Percentiles rank a stretch among this genome's conserved stretches.
phyloP scores from a whole-genome alignment of 2,329 filamentous ascomycete species.

The Colletotrichum neosansevieriae region DNA sequence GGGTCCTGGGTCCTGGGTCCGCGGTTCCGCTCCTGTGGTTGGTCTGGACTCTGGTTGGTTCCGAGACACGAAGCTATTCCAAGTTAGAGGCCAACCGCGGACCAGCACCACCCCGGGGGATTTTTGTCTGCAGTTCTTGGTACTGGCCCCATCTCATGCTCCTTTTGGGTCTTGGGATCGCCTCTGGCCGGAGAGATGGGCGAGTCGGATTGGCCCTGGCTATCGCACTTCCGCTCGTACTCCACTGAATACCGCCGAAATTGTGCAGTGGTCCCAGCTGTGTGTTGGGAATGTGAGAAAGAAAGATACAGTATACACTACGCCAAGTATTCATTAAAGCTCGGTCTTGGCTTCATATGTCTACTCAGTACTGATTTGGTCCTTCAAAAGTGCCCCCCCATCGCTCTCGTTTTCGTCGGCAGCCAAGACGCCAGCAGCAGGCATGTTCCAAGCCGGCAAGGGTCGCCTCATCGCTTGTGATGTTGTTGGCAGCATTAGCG shows the following conservation, averaged over 20 bases:
- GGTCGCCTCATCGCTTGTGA: slow-evolving; percentile 22
- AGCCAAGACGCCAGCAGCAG: slow-evolving; percentile 32
- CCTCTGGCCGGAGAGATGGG: slow-evolving; percentile 1
- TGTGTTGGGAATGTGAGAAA: no score
- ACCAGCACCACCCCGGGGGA: slow-evolving; percentile 33
- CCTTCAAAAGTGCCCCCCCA: slow-evolving; percentile 25
- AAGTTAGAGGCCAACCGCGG: slow-evolving; percentile 8
- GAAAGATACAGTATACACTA: no score
- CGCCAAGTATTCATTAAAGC: slow-evolving; percentile 4
- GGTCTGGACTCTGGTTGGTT: slow-evolving; percentile 26
- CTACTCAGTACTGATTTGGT: neutral
- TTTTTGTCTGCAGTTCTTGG: slow-evolving; percentile 41
- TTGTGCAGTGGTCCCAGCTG: slow-evolving; percentile 16
- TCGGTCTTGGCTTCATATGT: slow-evolving; percentile 27
- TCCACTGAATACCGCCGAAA: slow-evolving; percentile 37
- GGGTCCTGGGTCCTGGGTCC: slow-evolving; percentile 7
- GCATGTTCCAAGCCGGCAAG: slow-evolving; percentile 30
- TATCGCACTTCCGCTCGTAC: slow-evolving; percentile 10
- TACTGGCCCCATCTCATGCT: slow-evolving; percentile 25
- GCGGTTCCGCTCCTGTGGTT: neutral
- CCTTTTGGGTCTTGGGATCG: slow-evolving; percentile 32
- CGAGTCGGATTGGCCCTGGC: slow-evolving; percentile 26
- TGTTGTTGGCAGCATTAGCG: slow-evolving; percentile 23
- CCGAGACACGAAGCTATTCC: slow-evolving; percentile 20
- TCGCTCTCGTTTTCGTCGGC: slow-evolving; percentile 16